Base-by-base conservation (phyloP, 306 rosid genomes). In the Trifolium pratense region DNA sequence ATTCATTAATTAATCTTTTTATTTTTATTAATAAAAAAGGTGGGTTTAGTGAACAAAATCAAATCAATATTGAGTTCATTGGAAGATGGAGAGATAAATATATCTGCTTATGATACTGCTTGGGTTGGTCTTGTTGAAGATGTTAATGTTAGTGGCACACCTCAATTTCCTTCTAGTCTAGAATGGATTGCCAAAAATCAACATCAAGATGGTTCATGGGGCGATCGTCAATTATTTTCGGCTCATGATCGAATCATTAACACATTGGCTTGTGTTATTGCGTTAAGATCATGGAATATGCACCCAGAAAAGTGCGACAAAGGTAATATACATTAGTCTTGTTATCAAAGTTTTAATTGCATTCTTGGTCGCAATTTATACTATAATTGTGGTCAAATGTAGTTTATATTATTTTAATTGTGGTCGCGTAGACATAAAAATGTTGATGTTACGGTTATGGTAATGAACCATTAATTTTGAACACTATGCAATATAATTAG, bases 201-300 rank as follows among this genome's bases (percentile, higher is more conserved):
- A 42, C 93, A 81, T 5, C 70, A 64, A 0, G 99, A 94, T 72
- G 99, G 96, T 6, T 94, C 99, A 1, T 94, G 97, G 99, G 99
- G 99, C 12, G 96, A 94, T 68, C 5, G 36, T 6, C 39, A 80
- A 7, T 20, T 89, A 11, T 91, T 89, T 79, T 68, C 72, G 1
- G 87, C 97, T 17, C 97, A 91, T 16, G 97, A 94, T 78, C 86
- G 99, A 1, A 83, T 94, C 5, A 62, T 94, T 51, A 94, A 77
- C 86, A 90, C 99, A 1, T 72, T 94, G 39, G 96, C 93, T 42
- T 91, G 95, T 48, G 89, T 94, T 37, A 63, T 91, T 14, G 99
- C 97, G 2, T 66, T 94, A 21, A 83, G 77, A 64, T 9, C 86
- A 0, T 94, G 97, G 99, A 86, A 84, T 25, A 39, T 90, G 51